Conservation (phyloP, 2,329 filamentous ascomycete species). For the Pseudogymnoascus sp. region DNA sequence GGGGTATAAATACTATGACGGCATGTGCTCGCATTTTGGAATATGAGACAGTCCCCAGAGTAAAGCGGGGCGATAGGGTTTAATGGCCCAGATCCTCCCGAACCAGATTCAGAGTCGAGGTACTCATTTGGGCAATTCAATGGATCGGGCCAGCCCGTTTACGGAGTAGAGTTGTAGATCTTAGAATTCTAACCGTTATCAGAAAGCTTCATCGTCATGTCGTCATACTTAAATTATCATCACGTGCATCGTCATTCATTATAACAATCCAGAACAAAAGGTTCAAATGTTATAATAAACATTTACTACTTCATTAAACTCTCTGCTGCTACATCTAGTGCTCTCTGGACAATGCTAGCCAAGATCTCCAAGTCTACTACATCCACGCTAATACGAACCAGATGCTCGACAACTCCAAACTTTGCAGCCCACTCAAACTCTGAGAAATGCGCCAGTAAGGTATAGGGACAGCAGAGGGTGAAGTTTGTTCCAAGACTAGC, state of each 20-base stretch:
- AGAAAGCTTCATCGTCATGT: neutral
- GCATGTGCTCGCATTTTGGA: neutral
- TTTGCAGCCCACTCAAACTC: conserved; percentile 16
- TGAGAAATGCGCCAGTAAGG: conserved; percentile 20
- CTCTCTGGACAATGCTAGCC: neutral
- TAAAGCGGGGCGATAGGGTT: conserved; percentile 6
- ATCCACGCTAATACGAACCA: conserved; percentile 19
- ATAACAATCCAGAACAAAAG: neutral
- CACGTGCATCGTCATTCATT: neutral
- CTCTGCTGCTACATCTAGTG: neutral
- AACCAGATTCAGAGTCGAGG: neutral
- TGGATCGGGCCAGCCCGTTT: neutral
- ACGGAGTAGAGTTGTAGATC: neutral
- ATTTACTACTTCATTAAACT: neutral
- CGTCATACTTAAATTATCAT: neutral
- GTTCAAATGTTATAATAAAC: neutral
- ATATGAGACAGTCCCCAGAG: neutral
- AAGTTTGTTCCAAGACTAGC: too few species aligned
- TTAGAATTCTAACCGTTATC: neutral
- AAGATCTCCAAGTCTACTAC: conserved; percentile 9
- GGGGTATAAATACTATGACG: conserved; percentile 2
- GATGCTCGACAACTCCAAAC: conserved; percentile 15
- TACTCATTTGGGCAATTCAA: neutral
- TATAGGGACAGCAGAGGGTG: conserved; percentile 15
- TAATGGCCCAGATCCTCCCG: neutral